Evolutionary conservation across 2,329 filamentous ascomycete genomes (phyloP), one percentile per base, ranked within the genome.

Genomic region (Talaromyces sp.): DNA sequence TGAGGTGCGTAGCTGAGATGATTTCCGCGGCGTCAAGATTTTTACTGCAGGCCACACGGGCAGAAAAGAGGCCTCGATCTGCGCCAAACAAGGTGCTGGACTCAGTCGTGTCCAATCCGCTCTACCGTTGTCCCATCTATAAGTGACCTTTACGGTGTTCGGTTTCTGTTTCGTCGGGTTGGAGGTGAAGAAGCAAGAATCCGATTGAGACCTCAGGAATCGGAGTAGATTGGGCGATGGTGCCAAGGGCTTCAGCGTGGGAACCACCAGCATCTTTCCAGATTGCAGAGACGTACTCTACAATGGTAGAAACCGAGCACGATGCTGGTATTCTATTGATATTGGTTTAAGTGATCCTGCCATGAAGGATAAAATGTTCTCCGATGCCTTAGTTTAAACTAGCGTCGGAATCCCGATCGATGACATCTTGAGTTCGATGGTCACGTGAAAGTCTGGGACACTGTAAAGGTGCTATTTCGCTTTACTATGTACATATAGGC

Each of bases 141-240:
- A 55, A 25, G 63, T 66, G 58, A 60, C 65, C 60, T 62, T 54
- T 12, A 46, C 48, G n/a, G 23, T 58, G n/a, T 28, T 42, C 42
- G 35, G 54, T 52, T 42, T 61, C 11, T 35, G 14, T 52, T 44
- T 60, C 25, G 60, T 63, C 46, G 68, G 57, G 52, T 77, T 80
- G 60, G 77, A 72, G 61, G 72, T 78, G 73, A 83, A 82, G 69
- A 85, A 83, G 66, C 84, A 71, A 61, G 80, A 80, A 68, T 89
- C 83, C 67, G 89, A 86, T 74, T 93, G 90, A 60, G 81, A 84
- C 67, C 86, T 87, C 66, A 95, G 82, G 74, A 91, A 93, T 68
- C 86, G 87, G 66, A 95, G 81, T 21, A 93, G 83, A 48, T 76
- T 76, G 62, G 76, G 72, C 60, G 84, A 86, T 55, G 84, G 84